phyloP scores from a whole-genome alignment of 2,329 filamentous ascomycete genomes.

The Phaeosphaeriaceae sp. region DNA sequence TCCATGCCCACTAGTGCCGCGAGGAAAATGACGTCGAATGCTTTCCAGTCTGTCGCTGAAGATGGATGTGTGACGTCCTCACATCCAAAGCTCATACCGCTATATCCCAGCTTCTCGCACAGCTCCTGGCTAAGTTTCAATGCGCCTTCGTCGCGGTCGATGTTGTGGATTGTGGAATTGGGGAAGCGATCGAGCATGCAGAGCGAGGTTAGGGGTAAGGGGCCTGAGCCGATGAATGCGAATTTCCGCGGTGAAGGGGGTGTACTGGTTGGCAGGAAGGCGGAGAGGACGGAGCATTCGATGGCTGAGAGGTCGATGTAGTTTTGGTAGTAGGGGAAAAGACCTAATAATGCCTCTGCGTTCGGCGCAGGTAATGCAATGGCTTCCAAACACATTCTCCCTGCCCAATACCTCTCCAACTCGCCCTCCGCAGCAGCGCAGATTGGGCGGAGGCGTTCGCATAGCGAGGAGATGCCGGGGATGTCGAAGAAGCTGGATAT shows the following conservation, averaged over 20 bases:
- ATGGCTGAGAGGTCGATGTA: conserved; percentile 58
- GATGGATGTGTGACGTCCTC: conserved; percentile 36
- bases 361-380: neutral
- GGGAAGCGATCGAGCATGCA: conserved; percentile 51
- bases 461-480: conserved; percentile 39
- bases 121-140: conserved; percentile 43
- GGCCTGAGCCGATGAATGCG: conserved; percentile 60
- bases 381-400: conserved; percentile 35
- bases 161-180: conserved; percentile 46
- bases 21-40: conserved; percentile 58
- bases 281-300: conserved; percentile 53
- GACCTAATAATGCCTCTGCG: conserved; percentile 26
- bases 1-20: conserved; percentile 58
- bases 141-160: conserved; percentile 51
- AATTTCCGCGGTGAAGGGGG: conserved; percentile 40
- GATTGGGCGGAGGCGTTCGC: conserved; percentile 49
- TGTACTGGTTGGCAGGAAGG: conserved; percentile 33
- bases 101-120: conserved; percentile 41
- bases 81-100: conserved; percentile 48
- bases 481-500: conserved; percentile 38
- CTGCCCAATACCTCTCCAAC: conserved; percentile 56
- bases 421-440: conserved; percentile 56
- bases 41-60: conserved; percentile 27
- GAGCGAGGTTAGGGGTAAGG: conserved; percentile 58
- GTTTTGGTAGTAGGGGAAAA: conserved; percentile 59